Conservation (phyloP, 2,329 filamentous ascomycete species). For the Fusarium sp. region DNA sequence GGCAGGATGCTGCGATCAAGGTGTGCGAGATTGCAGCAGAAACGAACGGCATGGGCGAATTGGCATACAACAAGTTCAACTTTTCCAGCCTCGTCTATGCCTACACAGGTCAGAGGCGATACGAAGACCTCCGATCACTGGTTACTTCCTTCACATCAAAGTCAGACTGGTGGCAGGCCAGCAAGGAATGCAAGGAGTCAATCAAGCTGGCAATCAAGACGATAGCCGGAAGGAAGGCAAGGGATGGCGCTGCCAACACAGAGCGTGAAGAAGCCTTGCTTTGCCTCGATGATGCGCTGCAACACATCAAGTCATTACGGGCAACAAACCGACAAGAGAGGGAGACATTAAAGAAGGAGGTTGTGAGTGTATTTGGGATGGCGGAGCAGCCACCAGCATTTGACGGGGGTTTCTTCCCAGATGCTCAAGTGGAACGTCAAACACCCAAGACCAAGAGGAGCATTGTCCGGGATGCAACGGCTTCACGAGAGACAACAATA, state of each 20-base stretch:
- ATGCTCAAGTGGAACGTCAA: constrained; percentile 14
- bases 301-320: constrained; percentile 40
- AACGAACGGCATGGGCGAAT: constrained; percentile 51
- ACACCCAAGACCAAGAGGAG: constrained; percentile 16
- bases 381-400: constrained; percentile 27
- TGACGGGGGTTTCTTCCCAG: constrained; percentile 20
- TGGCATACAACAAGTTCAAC: constrained; percentile 53
- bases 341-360: constrained; percentile 23
- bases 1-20: constrained; percentile 45
- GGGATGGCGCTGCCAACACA: constrained; percentile 3
- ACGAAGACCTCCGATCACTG: constrained; percentile 48
- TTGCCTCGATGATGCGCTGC: constrained; percentile 31
- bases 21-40: constrained; percentile 53
- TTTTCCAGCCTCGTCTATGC: constrained; percentile 53
- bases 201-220: constrained; percentile 54
- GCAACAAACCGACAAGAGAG: constrained; percentile 36
- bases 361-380: constrained; percentile 36
- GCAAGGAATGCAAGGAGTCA: constrained; percentile 52
- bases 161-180: constrained; percentile 53
- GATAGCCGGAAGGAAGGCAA: constrained; percentile 43
- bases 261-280: constrained; percentile 44
- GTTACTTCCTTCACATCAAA: constrained; percentile 48
- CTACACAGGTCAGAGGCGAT: constrained; percentile 49
- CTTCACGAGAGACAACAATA: constrained; percentile 6
- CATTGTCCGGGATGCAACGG: constrained; percentile 15